Conservation (phyloP, 2,329 filamentous ascomycete genomes). For the Ophioceras dolichostomum region DNA sequence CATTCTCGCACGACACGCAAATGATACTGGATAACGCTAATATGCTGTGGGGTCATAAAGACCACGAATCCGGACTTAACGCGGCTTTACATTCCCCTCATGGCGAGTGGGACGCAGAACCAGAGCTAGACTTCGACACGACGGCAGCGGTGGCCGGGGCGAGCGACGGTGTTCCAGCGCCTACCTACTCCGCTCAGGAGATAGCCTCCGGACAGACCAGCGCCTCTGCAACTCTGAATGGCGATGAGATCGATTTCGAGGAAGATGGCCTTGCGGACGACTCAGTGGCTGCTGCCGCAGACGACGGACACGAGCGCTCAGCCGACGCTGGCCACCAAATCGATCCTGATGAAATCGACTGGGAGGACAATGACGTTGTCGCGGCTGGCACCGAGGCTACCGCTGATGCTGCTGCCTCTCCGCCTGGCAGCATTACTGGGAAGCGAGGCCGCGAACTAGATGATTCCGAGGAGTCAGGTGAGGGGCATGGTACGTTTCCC, state of each 20-base stretch:
- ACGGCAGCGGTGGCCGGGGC: no score
- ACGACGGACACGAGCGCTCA: no score
- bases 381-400: conserved; percentile 7
- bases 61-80: no score
- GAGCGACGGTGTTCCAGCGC: no score
- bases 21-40: no score
- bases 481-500: conserved; percentile 17
- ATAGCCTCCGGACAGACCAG: conserved; percentile 11
- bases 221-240: conserved; percentile 17
- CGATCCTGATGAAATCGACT: conserved; percentile 20
- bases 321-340: no score
- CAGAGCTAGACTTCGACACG: no score
- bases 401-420: conserved; percentile 7
- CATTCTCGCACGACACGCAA: no score
- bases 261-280: conserved; percentile 1
- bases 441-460: conserved; percentile 18
- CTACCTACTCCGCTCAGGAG: background rate
- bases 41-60: no score
- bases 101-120: no score
- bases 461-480: conserved; percentile 22
- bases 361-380: conserved; percentile 21
- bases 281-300: no score
- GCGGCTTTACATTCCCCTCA: no score
- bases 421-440: conserved; percentile 12
- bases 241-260: conserved; percentile 24